Evolutionary conservation across 1,284 basidiomycete genomes (phyloP), one percentile per base, ranked within the genome.

Genomic region (Sphagnurus paluster): DNA sequence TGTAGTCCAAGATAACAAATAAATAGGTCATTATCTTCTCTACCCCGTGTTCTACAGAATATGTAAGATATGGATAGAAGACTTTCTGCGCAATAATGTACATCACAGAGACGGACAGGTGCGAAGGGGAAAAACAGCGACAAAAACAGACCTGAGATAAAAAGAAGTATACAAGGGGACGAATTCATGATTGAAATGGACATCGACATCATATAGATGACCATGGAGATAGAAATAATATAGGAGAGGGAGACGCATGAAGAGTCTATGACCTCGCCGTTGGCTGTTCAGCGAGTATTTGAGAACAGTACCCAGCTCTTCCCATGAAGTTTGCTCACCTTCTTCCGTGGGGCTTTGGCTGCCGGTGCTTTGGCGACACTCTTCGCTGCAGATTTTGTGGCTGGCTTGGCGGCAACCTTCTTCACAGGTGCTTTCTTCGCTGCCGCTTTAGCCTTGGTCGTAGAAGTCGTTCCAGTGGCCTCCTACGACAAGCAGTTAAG

Each of bases 381-480:
- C 44, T 56, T 63, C 13, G 59, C 39, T 3, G 56, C 53, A 30
- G 59, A 41, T 45, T 68, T 70, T 5, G 61, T 49, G n/a, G 66
- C 55, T 39, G 56, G 50, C 26, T 60, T 60, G 5, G 53, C 28
- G 6, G 70, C 50, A 10, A 68, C 57, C 54, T 70, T 77, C 68
- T 64, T 71, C 6, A 66, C 57, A 6, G 69, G 46, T 3, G 61
- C 56, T 54, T 81, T 83, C 71, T 77, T 82, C 4, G 66, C 60
- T 13, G 68, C 69, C 4, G 65, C 53, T 63, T 76, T 84, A 1
- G 68, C 67, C 64, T 77, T 79, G 0, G 64, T 63, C 16, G 75
- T 39, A 14, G 68, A 50, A 17, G 65, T 66, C 16, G 70, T 69
- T 23, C 80, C 78, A 38, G 77, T 82, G 16, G 71, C 65, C 43